Conservation (phyloP, 768 basidiomycete genomes). For the Phylloporus sp. region DNA sequence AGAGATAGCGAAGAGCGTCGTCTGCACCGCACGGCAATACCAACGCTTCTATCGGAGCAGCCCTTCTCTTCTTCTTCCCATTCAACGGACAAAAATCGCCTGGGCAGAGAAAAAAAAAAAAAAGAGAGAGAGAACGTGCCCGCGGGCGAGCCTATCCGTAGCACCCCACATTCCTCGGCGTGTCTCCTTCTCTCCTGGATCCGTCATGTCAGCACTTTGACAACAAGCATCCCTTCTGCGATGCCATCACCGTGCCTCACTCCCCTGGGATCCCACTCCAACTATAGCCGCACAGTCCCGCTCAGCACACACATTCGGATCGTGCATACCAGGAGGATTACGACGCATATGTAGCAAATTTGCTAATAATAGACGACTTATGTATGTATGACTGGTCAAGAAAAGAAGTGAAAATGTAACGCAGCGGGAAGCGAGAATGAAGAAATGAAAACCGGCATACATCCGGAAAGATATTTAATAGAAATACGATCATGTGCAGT, state of each 20-base stretch:
- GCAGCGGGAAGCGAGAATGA: neutral
- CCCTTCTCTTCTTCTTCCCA: slow-evolving; percentile 2
- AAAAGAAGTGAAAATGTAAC: neutral
- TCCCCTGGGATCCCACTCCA: neutral
- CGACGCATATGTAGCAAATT: slow-evolving; percentile 12
- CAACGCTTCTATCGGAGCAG: too few species aligned
- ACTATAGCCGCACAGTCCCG: slow-evolving; percentile 5
- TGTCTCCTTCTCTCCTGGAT: slow-evolving; percentile 9
- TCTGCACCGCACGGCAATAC: slow-evolving; percentile 2
- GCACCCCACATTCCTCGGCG: too few species aligned
- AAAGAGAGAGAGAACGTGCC: too few species aligned
- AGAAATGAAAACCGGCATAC: neutral
- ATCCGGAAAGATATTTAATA: slow-evolving; percentile 19
- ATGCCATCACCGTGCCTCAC: slow-evolving; percentile 3
- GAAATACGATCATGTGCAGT: slow-evolving; percentile 31
- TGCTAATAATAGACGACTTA: slow-evolving; percentile 23
- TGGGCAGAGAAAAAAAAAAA: too few species aligned
- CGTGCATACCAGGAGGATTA: slow-evolving; percentile 13
- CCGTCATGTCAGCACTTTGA: slow-evolving; percentile 4
- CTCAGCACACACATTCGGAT: neutral
- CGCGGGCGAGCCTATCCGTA: too few species aligned
- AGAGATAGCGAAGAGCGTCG: too few species aligned
- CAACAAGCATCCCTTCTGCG: slow-evolving; percentile 5
- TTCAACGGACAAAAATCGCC: too few species aligned
- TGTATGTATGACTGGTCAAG: slow-evolving; percentile 14